phyloP scores from a whole-genome alignment of 2,329 filamentous ascomycete species.

The Eurotiales sp. region DNA sequence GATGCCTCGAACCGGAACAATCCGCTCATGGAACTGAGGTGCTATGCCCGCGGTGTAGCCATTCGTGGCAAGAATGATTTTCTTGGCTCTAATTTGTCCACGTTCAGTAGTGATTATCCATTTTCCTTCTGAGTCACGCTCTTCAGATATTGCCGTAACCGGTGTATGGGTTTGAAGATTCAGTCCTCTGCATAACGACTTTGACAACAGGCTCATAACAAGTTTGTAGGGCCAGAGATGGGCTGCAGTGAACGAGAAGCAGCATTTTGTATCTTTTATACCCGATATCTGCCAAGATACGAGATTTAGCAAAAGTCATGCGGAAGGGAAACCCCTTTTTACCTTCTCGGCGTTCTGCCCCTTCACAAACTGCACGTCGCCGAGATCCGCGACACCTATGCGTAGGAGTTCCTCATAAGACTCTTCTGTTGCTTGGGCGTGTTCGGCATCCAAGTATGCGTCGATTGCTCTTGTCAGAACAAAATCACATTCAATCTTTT shows the following conservation, averaged over 20 bases:
- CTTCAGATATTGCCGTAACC: slow-evolving; percentile 30
- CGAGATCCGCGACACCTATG: slow-evolving; percentile 23
- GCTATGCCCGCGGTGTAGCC: slow-evolving; percentile 75
- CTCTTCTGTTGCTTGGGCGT: slow-evolving; percentile 25
- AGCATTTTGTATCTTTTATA: slow-evolving; percentile 34
- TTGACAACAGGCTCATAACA: slow-evolving; percentile 66
- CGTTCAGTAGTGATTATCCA: slow-evolving; percentile 67
- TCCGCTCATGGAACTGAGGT: slow-evolving; percentile 64
- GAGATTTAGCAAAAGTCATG: not conserved
- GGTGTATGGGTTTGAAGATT: slow-evolving; percentile 55
- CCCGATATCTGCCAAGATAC: slow-evolving; percentile 25
- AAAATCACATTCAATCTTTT: slow-evolving; percentile 44
- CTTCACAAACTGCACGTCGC: slow-evolving; percentile 24
- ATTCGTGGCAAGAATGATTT: slow-evolving; percentile 78
- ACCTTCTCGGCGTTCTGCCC: slow-evolving; percentile 24
- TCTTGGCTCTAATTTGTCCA: slow-evolving; percentile 59
- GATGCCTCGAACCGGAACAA: slow-evolving; percentile 69
- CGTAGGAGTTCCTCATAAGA: slow-evolving; percentile 28
- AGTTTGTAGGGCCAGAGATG: slow-evolving; percentile 69
- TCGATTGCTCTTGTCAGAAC: slow-evolving; percentile 37
- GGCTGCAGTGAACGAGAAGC: slow-evolving; percentile 30
- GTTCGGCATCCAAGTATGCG: slow-evolving; percentile 33
- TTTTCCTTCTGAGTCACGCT: slow-evolving; percentile 21
- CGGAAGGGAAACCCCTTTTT: slow-evolving; percentile 1
- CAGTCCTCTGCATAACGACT: slow-evolving; percentile 47